These are phyloP conservation scores for Globisporangium irregulare DNA, from an alignment of 352 stramenopile genomes.

Conservation along the genomic window DNA sequence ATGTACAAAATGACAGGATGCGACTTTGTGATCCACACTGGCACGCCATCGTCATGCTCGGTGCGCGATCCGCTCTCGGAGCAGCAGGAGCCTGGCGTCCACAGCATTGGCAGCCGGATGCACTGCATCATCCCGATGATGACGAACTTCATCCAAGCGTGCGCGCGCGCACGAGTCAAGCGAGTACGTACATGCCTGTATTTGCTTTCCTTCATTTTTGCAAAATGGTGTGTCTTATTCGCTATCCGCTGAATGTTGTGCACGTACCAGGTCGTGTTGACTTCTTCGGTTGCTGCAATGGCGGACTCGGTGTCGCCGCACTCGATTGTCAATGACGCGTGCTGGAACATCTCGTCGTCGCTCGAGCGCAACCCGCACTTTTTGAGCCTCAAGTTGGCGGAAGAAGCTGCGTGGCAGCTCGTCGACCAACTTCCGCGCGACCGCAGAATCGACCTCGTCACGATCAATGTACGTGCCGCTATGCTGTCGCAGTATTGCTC, in stretches of 20 bases:
- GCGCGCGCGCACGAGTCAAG: slow-evolving; percentile 75
- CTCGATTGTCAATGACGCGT: slow-evolving; percentile 84
- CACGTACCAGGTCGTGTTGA: slow-evolving; percentile 55
- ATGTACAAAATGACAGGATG: slow-evolving; percentile 25
- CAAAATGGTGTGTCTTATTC: neutral
- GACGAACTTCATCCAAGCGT: slow-evolving; percentile 90
- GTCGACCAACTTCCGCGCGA: slow-evolving; percentile 83
- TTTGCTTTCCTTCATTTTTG: neutral
- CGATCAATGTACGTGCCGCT: slow-evolving; percentile 64
- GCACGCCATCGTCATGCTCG: slow-evolving; percentile 82
- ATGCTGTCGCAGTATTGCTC: neutral
- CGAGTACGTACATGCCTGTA: slow-evolving; percentile 26
- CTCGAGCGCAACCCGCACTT: slow-evolving; percentile 87
- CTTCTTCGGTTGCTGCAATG: slow-evolving; percentile 85
- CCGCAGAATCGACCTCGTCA: slow-evolving; percentile 81
- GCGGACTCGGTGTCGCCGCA: slow-evolving; percentile 67
- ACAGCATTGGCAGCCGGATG: slow-evolving; percentile 88
- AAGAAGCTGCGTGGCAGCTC: slow-evolving; percentile 86
- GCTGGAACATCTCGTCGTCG: slow-evolving; percentile 84
- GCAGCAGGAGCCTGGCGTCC: slow-evolving; percentile 78
- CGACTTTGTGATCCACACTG: slow-evolving; percentile 89
- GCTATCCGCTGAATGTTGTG: neutral
- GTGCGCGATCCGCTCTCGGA: slow-evolving; percentile 84
- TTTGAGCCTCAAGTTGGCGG: slow-evolving; percentile 81
- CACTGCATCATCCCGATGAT: slow-evolving; percentile 92